Base-by-base conservation (phyloP, 441 rosid genomes). In the Eutrema salsugineum region DNA sequence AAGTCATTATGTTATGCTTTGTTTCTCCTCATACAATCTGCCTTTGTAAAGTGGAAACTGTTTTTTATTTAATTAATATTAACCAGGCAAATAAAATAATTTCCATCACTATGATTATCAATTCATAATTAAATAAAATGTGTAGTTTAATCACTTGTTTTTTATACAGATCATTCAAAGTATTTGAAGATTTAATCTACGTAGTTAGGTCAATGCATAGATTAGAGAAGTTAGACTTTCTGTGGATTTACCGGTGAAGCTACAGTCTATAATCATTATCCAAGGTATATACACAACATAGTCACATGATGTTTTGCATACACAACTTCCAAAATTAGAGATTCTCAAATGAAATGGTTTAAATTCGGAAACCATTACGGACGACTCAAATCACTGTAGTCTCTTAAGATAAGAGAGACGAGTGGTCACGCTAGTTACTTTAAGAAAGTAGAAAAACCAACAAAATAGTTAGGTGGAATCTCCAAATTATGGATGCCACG, bases 201-300 rank as follows among this genome's bases (percentile, higher is more conserved):
- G 33, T 57, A 42, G 39, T 69, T 69, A 8, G 65, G 47, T 46
- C 63, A 30, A 67, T 43, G 40, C 36, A 56, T 55, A 44, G 16
- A 6, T 32, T 68, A 35, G 5, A 17, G 48, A 42, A 40, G n/a
- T 40, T 11, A 20, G 3, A 40, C 40, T 27, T 49, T 42, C 50
- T 22, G 24, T 24, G 35, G 47, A 22, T 49, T 4, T 8, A 28
- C 32, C n/a, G 14, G 60, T 38, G 40, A 66, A 39, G 51, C 40
- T 54, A 43, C 43, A 12, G 39, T 51, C 40, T 24, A 7, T 27
- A 39, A 53, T 53, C 61, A 66, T 54, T 42, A 30, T 38, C 38
- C 59, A 32, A 46, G 38, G 14, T 11, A 4, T 11, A 39, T 14
- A 24, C 7, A 30, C 33, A 30, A 30, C 7, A 30, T 35, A 11